Base-by-base conservation (phyloP, 106 monocot genomes). In the Platanthera guangdongensis region DNA sequence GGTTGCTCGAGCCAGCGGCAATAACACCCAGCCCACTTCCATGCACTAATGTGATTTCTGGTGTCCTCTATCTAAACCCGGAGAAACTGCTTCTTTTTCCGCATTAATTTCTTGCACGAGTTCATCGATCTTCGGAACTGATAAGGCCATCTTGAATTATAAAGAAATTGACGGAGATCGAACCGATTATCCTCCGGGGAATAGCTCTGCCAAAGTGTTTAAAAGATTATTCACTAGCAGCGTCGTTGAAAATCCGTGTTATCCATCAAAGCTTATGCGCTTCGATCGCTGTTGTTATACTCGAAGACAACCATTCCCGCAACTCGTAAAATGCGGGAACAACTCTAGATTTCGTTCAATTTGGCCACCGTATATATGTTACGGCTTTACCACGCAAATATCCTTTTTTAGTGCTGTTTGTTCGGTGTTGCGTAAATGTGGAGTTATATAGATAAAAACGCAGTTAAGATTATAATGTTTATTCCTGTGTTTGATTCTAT, bases 101-200 rank as follows among this genome's bases (percentile, higher is more conserved):
- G 53, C 71, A 62, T 84, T 82, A 28, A 85, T 76, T 62, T 88
- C 81, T n/a, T 72, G 54, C 16, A 84, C 92, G 18, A 96, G 88
- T 51, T 93, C 84, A 63, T 96, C 90, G 16, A 96, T 96, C 83
- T 91, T 70, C 91, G 87, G 54, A 99, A 99, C 57, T 99, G 97
- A 77, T 83, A 99, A 25, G 97, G 94, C 97, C 97, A 99, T 69
- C 91, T 88, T 39, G 92, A 89, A 77, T 99, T 99, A 79, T 99
- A 99, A 15, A 99, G 81, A 68, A 99, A 99, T 68, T 99, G 97
- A 6, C 97, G 93, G 77, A 99, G 91, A 80, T 99, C 97, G 39
- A 88, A 99, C 70, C 97, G 80, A 80, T 99, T 99, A 76, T 99
- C 97, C 68, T 99, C 97, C 6, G 97, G 97, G 14, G 97, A 99